Percentiles rank a stretch among this genome's conserved stretches.
These are phyloP conservation scores for Dianthus caryophyllus DNA, from an alignment of 148 eudicot species.

Conservation along the genomic window DNA sequence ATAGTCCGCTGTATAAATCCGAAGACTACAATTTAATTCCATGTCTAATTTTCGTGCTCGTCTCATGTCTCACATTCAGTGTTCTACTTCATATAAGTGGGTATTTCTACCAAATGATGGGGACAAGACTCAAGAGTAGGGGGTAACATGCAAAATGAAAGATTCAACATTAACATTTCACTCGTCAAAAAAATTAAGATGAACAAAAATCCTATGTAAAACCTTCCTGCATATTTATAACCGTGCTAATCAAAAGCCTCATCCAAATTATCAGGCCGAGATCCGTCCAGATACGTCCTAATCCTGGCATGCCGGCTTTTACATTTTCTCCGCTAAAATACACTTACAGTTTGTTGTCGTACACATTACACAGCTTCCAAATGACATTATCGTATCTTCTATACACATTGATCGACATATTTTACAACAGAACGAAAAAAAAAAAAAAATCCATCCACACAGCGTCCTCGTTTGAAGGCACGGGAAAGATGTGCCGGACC, in stretches of 20 bases:
- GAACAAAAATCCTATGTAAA: constrained; percentile 1
- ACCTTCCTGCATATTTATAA: constrained; percentile 5
- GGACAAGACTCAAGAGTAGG: no score
- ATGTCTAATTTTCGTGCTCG: no score
- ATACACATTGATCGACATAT: constrained; percentile 20
- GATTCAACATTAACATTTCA: neutral
- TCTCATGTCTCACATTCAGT: no score
- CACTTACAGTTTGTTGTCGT: constrained; percentile 9
- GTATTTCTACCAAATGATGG: neutral
- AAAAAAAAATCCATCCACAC: constrained; percentile 6
- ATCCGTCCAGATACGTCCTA: constrained; percentile 17
- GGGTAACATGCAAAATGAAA: neutral
- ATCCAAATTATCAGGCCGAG: constrained; percentile 8
- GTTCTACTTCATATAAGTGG: no score
- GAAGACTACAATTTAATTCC: no score
- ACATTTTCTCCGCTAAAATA: constrained; percentile 23
- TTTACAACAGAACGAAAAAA: constrained; percentile 33
- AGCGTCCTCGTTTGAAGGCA: constrained; percentile 7
- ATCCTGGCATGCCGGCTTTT: constrained; percentile 6
- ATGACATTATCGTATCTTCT: constrained; percentile 14
- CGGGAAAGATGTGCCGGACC: neutral
- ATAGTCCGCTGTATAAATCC: no score
- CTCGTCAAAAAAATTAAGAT: neutral
- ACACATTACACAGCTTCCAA: constrained; percentile 10
- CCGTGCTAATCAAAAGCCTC: constrained; percentile 23